phyloP scores from a whole-genome alignment of 2,329 filamentous ascomycete genomes.

The Ophiosphaerella herpotricha region DNA sequence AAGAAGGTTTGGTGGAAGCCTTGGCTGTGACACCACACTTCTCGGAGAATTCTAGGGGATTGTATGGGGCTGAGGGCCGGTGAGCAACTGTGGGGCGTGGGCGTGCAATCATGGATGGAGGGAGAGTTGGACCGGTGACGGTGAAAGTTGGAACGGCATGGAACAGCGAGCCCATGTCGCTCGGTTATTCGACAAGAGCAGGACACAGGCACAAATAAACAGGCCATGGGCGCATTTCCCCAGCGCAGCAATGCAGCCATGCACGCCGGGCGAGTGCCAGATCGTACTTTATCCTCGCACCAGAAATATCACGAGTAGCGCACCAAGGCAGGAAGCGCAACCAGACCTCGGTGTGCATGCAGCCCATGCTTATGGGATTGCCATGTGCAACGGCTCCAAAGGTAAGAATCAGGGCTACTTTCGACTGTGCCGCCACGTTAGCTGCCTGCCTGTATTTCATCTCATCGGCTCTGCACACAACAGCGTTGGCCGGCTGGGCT shows the following conservation, averaged over 20 bases:
- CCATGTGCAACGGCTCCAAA: slow-evolving; percentile 1
- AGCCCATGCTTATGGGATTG: slow-evolving; percentile 1
- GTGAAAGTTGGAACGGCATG: neutral
- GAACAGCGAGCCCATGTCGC: neutral
- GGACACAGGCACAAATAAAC: neutral
- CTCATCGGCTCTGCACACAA: slow-evolving; percentile 4
- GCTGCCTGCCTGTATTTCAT: neutral
- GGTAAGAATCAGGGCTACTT: neutral
- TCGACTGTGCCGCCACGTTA: slow-evolving; percentile 9
- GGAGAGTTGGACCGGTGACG: neutral
- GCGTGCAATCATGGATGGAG: neutral
- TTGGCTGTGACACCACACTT: slow-evolving; percentile 13
- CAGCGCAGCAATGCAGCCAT: slow-evolving; percentile 7
- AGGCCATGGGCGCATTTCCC: slow-evolving; percentile 1
- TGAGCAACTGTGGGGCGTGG: neutral
- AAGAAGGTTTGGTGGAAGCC: slow-evolving; percentile 13
- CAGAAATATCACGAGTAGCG: slow-evolving; percentile 1
- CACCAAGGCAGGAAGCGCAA: slow-evolving; percentile 1
- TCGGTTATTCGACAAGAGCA: neutral
- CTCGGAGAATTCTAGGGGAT: neutral
- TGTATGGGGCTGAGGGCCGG: neutral
- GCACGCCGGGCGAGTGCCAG: slow-evolving; percentile 4
- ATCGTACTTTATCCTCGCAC: slow-evolving; percentile 6
- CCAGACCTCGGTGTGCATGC: neutral
- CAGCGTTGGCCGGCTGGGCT: slow-evolving; percentile 3